A percentile compares a stretch with the other conserved stretches of the same genome.
Evolutionary conservation across 345 rosid species (phyloP).

Genomic region (Punica granatum): DNA sequence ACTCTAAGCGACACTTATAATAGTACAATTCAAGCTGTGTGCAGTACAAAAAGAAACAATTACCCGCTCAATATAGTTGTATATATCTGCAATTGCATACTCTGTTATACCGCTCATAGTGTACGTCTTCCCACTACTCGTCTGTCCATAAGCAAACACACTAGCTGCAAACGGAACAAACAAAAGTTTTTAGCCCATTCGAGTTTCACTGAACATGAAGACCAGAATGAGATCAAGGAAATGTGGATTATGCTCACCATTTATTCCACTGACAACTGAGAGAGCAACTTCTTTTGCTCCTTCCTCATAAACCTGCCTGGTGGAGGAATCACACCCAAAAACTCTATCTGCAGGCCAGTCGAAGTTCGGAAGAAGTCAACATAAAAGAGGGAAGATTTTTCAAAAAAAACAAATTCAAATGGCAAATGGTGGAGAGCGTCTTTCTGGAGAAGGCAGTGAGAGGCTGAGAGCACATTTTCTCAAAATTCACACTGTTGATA

Average conservation of each 20-base stretch:
- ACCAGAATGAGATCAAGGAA: background rate
- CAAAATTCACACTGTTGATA: slow-evolving; percentile 3
- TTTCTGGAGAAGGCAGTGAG: background rate
- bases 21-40: background rate
- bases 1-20: background rate
- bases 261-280: slow-evolving; percentile 79
- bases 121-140: slow-evolving; percentile 93
- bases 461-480: slow-evolving; percentile 5
- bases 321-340: slow-evolving; percentile 56
- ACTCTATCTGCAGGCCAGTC: slow-evolving; percentile 60
- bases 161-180: slow-evolving; percentile 45
- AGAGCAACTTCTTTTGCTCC: slow-evolving; percentile 87
- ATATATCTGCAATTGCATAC: slow-evolving; percentile 67
- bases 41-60: background rate
- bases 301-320: slow-evolving; percentile 66
- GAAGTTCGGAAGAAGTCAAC: slow-evolving; percentile 12
- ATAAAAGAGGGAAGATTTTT: slow-evolving; percentile 5
- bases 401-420: background rate
- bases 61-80: slow-evolving; percentile 66
- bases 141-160: slow-evolving; percentile 96
- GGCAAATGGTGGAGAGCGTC: background rate
- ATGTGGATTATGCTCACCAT: slow-evolving; percentile 35
- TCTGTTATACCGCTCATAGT: slow-evolving; percentile 89
- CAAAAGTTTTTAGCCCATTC: background rate
- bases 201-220: background rate